A percentile compares a stretch with the other conserved stretches of the same genome.
Conservation (phyloP, 805 yeast genomes). For the Kluyveromyces aestuarii region DNA sequence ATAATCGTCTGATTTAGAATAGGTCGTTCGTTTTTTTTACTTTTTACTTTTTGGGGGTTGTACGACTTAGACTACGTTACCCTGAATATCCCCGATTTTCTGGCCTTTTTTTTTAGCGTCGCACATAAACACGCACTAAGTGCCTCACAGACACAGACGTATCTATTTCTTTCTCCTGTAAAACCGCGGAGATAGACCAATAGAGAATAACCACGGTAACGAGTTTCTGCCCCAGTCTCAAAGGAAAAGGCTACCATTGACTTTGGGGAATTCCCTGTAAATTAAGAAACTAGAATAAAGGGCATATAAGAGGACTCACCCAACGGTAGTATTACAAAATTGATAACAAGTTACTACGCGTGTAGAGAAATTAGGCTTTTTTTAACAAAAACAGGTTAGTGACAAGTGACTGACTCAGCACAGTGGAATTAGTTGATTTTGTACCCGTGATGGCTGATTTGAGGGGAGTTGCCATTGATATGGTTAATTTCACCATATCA, state of each 20-base stretch:
- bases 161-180: neutral
- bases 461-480: constrained; percentile 16
- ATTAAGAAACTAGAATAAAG: too few relatives aligned
- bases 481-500: constrained; percentile 16
- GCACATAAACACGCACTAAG: neutral
- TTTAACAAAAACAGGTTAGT: neutral
- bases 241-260: neutral
- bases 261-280: neutral
- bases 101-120: neutral
- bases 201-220: neutral
- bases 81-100: neutral
- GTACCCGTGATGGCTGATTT: constrained; percentile 5
- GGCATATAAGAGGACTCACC: too few relatives aligned
- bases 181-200: neutral
- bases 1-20: neutral
- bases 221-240: neutral
- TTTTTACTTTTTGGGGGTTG: neutral
- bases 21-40: neutral
- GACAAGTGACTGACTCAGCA: neutral
- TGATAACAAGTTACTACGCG: too few relatives aligned
- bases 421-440: neutral
- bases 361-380: too few relatives aligned
- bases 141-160: neutral
- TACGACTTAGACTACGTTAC: neutral
- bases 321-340: too few relatives aligned